Conservation (phyloP, 164 flowering plant species). For the Malania oleifera region DNA sequence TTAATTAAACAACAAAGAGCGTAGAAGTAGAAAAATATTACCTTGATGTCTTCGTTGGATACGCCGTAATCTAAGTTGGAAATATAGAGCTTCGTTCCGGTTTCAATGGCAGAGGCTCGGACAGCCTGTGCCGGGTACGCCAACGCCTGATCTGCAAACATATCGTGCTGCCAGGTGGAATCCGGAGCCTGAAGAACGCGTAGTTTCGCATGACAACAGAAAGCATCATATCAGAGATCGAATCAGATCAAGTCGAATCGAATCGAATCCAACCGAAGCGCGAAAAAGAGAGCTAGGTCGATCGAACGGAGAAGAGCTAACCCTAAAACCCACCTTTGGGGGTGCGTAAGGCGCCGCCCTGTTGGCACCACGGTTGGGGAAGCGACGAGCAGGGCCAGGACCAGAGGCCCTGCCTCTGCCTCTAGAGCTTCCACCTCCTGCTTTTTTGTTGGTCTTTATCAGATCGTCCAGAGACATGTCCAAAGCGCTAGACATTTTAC, state of each 20-base stretch:
- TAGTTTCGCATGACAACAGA: constrained; percentile 11
- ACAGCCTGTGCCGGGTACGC: constrained; percentile 32
- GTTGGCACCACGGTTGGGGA: constrained; percentile 52
- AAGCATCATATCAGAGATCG: constrained; percentile 1
- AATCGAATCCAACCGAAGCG: not conserved
- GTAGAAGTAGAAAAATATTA: constrained; percentile 11
- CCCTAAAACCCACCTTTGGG: constrained; percentile 42
- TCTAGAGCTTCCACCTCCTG: constrained; percentile 36
- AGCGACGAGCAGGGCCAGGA: constrained; percentile 72
- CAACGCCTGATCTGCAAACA: constrained; percentile 48
- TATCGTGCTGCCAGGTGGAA: constrained; percentile 69
- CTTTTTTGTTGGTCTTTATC: constrained; percentile 66
- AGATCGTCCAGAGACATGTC: constrained; percentile 90
- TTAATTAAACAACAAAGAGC: not conserved
- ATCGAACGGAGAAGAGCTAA: constrained; percentile 3
- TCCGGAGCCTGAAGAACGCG: constrained; percentile 59
- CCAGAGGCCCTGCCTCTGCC: constrained; percentile 42
- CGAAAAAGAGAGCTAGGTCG: not conserved
- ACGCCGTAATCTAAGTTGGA: constrained; percentile 86
- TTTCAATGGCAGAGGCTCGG: constrained; percentile 58
- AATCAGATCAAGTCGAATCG: not conserved
- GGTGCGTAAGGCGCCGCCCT: constrained; percentile 58
- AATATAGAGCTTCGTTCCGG: constrained; percentile 85
- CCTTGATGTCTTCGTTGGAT: constrained; percentile 87
- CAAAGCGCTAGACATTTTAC: constrained; percentile 51